Percentiles rank a stretch among this genome's conserved stretches.
Conservation (phyloP, 352 stramenopile species). For the Phytopythium ostracodes region DNA sequence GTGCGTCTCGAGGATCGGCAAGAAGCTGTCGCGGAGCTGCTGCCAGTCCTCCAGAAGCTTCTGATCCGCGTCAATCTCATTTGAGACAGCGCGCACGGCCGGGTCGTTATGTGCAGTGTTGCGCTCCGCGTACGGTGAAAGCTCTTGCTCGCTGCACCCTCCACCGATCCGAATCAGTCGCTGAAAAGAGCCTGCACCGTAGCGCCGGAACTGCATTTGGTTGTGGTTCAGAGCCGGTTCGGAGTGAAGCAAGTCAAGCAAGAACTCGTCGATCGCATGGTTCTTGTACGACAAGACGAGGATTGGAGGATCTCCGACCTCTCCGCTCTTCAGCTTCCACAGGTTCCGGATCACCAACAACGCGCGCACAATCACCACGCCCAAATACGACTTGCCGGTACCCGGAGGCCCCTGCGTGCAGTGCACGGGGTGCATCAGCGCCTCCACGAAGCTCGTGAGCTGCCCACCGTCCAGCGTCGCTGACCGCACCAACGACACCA, state of each 20-base stretch:
- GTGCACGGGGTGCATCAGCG: slow-evolving; percentile 72
- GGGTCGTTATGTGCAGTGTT: slow-evolving; percentile 29
- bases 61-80: slow-evolving; percentile 30
- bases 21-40: slow-evolving; percentile 28
- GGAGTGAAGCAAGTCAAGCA: slow-evolving; percentile 66
- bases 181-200: slow-evolving; percentile 25
- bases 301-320: slow-evolving; percentile 69
- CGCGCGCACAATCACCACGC: slow-evolving; percentile 76
- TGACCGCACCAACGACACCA: slow-evolving; percentile 38
- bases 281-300: slow-evolving; percentile 89
- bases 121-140: slow-evolving; percentile 39
- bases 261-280: slow-evolving; percentile 85
- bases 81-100: slow-evolving; percentile 15
- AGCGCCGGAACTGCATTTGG: slow-evolving; percentile 13
- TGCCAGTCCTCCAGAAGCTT: slow-evolving; percentile 28
- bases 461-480: slow-evolving; percentile 68
- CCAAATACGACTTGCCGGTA: slow-evolving; percentile 90
- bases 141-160: slow-evolving; percentile 51
- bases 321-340: slow-evolving; percentile 64
- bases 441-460: slow-evolving; percentile 70
- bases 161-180: slow-evolving; percentile 61
- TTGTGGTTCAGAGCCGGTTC: slow-evolving; percentile 32
- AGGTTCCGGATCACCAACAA: slow-evolving; percentile 68
- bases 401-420: slow-evolving; percentile 85
- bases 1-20: slow-evolving; percentile 24